Base-by-base conservation (phyloP, 768 basidiomycete genomes). In the Clitopilus hobsonii region DNA sequence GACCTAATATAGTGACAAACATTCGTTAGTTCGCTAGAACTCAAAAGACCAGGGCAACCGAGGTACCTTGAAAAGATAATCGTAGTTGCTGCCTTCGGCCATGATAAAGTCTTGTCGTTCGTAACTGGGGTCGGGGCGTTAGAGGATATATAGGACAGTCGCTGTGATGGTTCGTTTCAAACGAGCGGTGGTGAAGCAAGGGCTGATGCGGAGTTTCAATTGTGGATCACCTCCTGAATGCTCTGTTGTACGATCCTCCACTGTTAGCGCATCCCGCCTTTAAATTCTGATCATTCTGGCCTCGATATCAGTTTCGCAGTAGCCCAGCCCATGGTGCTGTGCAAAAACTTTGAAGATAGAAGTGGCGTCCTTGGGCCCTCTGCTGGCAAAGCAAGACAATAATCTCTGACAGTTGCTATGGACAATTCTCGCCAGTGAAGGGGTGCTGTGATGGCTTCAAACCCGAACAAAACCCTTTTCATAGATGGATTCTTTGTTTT, bases 61-160 rank as follows among this genome's bases (percentile, higher is more conserved):
- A 68, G 75, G 27, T 51, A 95, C 96, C 84, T 99, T 98, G 88
- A 98, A 98, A 63, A 99, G 87, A 79, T 89, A 98, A 71, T 98
- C 96, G 76, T 97, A 98, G 82, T 94, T 94, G 78, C 86, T 91
- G 63, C 85, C 88, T 80, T 96, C 94, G 55, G 91, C 71, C 94
- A 97, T 97, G 61, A 58, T 66, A 28, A 45, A 54, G 60, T 59
- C 57, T 53, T 23, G 41, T 45, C 41, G 41, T 45, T 51, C 41
- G 52, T 30, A 36, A 55, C 54, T 55, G 51, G 58, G 28, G 58
- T 56, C 53, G 55, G 26, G 45, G 60, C 58, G 60, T 62, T 60
- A 50, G 58, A 59, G 56, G 60, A 59, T 64, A 65, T 56, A 60
- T 58, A 54, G 45, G 49, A 54, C 54, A 56, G 49, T 60, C 36